Percentiles rank a stretch among this genome's conserved stretches.
phyloP scores from a whole-genome alignment of 352 stramenopile species.

The Globisporangium lucens region DNA sequence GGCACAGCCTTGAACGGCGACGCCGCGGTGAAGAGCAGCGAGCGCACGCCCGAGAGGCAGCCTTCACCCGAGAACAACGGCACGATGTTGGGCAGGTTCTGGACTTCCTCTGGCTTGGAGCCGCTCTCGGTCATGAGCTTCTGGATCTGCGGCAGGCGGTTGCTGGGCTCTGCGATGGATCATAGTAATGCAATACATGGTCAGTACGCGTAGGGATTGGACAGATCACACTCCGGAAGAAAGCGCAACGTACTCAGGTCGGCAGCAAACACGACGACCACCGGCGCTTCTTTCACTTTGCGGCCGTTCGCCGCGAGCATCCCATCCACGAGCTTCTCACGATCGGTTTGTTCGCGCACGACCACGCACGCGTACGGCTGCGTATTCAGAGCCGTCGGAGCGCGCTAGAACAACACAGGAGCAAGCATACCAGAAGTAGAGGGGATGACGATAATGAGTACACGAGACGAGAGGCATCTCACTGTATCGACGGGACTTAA shows the following conservation, averaged over 20 bases:
- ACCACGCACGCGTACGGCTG: constrained; percentile 78
- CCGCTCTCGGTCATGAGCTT: constrained; percentile 62
- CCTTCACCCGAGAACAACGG: constrained; percentile 74
- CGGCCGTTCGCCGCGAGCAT: constrained; percentile 76
- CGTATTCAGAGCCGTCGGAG: constrained; percentile 75
- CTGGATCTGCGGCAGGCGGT: constrained; percentile 65
- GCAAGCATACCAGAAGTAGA: background rate
- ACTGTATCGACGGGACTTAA: background rate
- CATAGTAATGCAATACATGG: background rate
- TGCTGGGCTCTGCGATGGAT: constrained; percentile 51
- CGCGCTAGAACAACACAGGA: constrained; percentile 29
- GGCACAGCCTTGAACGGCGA: constrained; percentile 65
- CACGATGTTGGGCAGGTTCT: constrained; percentile 57
- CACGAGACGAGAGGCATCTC: background rate
- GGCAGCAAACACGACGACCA: constrained; percentile 77
- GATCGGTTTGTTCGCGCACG: constrained; percentile 63
- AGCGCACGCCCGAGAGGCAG: constrained; percentile 47
- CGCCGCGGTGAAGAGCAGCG: constrained; percentile 49
- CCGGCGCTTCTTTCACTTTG: constrained; percentile 74
- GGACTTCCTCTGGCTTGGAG: constrained; percentile 37
- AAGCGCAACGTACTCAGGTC: constrained; percentile 44
- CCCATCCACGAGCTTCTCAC: constrained; percentile 58
- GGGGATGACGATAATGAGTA: background rate
- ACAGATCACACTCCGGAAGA: no score
- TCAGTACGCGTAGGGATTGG: background rate